Evolutionary conservation across 1,284 basidiomycete genomes (phyloP).

Genomic region (Filobasidium uniguttulatum): DNA sequence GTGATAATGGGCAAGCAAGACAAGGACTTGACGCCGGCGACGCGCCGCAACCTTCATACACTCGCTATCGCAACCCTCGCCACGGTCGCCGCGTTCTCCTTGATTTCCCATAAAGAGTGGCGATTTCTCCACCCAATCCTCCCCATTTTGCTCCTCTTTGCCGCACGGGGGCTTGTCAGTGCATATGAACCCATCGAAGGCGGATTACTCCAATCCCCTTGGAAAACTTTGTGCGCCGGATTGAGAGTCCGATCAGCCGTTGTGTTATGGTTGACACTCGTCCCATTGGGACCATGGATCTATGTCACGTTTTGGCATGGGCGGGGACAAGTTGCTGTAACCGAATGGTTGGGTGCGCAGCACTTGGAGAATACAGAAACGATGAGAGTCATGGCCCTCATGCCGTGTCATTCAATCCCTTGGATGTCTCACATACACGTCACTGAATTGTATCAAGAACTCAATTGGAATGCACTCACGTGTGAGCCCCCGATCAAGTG

Average conservation of each 20-base stretch:
- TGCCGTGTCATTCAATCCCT: slow-evolving; percentile 98
- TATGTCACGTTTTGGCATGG: slow-evolving; percentile 63
- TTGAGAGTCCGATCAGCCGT: slow-evolving; percentile 13
- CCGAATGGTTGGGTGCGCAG: slow-evolving; percentile 36
- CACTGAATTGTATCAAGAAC: slow-evolving; percentile 43
- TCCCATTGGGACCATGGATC: slow-evolving; percentile 46
- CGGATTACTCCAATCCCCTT: slow-evolving; percentile 16
- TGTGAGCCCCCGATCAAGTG: slow-evolving; percentile 72
- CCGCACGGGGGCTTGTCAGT: slow-evolving; percentile 56
- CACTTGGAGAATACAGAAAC: slow-evolving; percentile 6
- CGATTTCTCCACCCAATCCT: slow-evolving; percentile 86
- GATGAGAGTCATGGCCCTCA: slow-evolving; percentile 67
- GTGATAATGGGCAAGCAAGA: slow-evolving; percentile 1
- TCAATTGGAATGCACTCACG: slow-evolving; percentile 62
- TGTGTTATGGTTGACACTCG: slow-evolving; percentile 42
- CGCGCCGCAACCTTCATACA: slow-evolving; percentile 24
- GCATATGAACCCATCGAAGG: slow-evolving; percentile 22
- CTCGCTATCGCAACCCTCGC: slow-evolving; percentile 48
- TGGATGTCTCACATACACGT: slow-evolving; percentile 82
- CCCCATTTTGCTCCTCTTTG: slow-evolving; percentile 69
- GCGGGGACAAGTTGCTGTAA: slow-evolving; percentile 59
- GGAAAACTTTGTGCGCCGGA: slow-evolving; percentile 5
- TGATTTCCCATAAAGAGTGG: slow-evolving; percentile 88
- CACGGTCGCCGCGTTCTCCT: slow-evolving; percentile 59
- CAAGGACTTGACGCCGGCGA: neutral